Evolutionary conservation across 129 eudicot species (phyloP).

Genomic region (Flaveria ramosissima): DNA sequence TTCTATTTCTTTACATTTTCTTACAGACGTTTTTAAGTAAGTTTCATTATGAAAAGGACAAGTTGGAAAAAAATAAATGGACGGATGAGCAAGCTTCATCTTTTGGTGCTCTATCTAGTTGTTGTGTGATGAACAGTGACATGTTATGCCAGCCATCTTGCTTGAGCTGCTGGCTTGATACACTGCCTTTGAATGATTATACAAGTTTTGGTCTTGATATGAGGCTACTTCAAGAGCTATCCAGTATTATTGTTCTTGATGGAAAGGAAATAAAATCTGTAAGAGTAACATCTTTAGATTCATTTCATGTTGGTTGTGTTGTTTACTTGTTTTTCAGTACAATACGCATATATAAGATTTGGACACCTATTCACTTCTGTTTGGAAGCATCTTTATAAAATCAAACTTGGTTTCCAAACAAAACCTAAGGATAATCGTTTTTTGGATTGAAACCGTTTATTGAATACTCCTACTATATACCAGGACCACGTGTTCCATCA

Average conservation of each 20-base stretch:
- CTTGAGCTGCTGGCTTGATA: conserved; percentile 61
- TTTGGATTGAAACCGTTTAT: background rate
- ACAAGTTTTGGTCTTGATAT: conserved; percentile 68
- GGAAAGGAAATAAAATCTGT: conserved; percentile 48
- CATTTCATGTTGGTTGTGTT: background rate
- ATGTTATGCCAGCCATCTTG: conserved; percentile 48
- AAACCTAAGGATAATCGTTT: background rate
- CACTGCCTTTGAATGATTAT: conserved; percentile 57
- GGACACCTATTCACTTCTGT: background rate
- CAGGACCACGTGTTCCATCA: background rate
- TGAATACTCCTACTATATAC: background rate
- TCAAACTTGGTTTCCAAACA: background rate
- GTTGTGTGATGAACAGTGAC: conserved; percentile 60
- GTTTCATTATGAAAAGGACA: conserved; percentile 54
- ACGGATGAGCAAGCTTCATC: conserved; percentile 32
- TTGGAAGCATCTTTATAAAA: background rate
- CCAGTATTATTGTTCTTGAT: conserved; percentile 45
- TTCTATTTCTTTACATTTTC: conserved; percentile 3
- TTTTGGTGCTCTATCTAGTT: conserved; percentile 36
- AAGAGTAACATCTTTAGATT: conserved; percentile 23
- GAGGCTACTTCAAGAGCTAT: conserved; percentile 63
- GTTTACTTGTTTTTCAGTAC: background rate
- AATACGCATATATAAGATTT: background rate
- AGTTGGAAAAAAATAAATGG: conserved; percentile 37
- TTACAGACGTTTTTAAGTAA: conserved; percentile 59